Percentiles rank a stretch among this genome's conserved stretches.
Conservation (phyloP, 139 green algal genomes). For the Choricystis sp. region DNA sequence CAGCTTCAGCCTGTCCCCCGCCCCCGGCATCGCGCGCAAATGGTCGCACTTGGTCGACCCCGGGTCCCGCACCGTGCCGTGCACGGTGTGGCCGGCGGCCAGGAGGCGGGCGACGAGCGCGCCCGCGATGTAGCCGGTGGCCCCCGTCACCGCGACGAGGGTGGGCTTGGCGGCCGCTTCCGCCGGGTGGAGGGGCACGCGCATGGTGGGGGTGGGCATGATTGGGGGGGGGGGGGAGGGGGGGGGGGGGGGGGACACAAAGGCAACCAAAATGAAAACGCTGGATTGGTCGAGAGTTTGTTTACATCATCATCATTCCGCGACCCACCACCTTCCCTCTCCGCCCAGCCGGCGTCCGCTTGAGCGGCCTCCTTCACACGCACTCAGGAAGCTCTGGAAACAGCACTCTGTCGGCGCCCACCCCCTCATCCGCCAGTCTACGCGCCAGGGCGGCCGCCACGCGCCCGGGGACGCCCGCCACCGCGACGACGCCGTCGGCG, state of each 20-base stretch:
- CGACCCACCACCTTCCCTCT: no score
- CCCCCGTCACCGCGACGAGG: slow-evolving; percentile 3
- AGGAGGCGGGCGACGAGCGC: slow-evolving; percentile 30
- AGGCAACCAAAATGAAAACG: no score
- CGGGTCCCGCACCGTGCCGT: slow-evolving; percentile 18
- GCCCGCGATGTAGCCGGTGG: slow-evolving; percentile 21
- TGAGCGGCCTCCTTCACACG: no score
- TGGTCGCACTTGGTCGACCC: neutral
- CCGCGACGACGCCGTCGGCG: neutral
- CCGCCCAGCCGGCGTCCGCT: no score
- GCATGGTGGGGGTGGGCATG: neutral
- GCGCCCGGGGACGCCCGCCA: neutral
- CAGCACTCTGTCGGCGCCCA: neutral
- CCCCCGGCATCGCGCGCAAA: slow-evolving; percentile 24
- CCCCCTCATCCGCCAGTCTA: neutral
- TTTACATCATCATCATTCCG: no score
- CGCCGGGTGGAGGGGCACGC: neutral
- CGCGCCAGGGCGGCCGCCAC: neutral
- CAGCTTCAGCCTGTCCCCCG: slow-evolving; percentile 17
- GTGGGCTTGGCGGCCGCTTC: neutral
- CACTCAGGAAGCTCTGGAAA: neutral
- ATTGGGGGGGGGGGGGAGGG: neutral
- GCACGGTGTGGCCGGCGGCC: slow-evolving; percentile 30
- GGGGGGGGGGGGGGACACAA: no score
- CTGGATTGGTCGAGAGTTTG: no score